Percentiles rank a stretch among this genome's conserved stretches.
phyloP scores from a whole-genome alignment of 2,329 filamentous ascomycete genomes.

The Clonostachys solani region DNA sequence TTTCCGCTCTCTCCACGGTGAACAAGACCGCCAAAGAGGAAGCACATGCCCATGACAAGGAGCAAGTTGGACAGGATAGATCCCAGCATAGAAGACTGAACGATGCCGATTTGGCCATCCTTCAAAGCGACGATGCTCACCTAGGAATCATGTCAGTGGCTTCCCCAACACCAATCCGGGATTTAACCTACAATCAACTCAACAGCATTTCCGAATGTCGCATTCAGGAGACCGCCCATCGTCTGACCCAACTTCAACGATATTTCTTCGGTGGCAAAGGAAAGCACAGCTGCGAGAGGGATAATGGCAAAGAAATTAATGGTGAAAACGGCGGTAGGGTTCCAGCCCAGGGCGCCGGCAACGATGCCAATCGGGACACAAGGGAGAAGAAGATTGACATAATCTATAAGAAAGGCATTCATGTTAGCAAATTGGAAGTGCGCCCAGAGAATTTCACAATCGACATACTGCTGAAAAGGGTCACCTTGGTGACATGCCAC shows the following conservation, averaged over 20 bases:
- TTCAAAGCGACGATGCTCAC: slow-evolving; percentile 88
- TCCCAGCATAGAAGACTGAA: slow-evolving; percentile 97
- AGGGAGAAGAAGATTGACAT: slow-evolving; percentile 67
- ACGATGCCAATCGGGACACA: slow-evolving; percentile 71
- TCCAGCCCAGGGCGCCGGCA: slow-evolving; percentile 58
- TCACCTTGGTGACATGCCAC: slow-evolving; percentile 54
- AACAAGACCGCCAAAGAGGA: slow-evolving; percentile 68
- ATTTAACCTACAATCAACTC: slow-evolving; percentile 62
- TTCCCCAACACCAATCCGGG: background rate
- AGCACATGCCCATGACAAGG: slow-evolving; percentile 79
- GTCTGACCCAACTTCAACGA: slow-evolving; percentile 69
- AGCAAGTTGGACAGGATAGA: slow-evolving; percentile 94
- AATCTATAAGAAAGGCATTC: slow-evolving; percentile 29
- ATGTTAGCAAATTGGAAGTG: background rate
- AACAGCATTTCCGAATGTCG: slow-evolving; percentile 76
- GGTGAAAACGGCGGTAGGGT: slow-evolving; percentile 64
- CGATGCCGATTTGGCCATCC: slow-evolving; percentile 85
- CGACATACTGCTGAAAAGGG: slow-evolving; percentile 53
- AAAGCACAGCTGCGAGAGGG: slow-evolving; percentile 68
- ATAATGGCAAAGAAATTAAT: slow-evolving; percentile 82
- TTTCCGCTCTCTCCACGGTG: slow-evolving; percentile 52
- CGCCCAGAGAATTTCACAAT: background rate
- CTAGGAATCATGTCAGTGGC: slow-evolving; percentile 35
- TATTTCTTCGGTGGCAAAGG: slow-evolving; percentile 76
- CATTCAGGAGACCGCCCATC: slow-evolving; percentile 69